Conservation (phyloP, 192 early-diverging fungal genomes). For the Rhizophlyctis rosea region DNA sequence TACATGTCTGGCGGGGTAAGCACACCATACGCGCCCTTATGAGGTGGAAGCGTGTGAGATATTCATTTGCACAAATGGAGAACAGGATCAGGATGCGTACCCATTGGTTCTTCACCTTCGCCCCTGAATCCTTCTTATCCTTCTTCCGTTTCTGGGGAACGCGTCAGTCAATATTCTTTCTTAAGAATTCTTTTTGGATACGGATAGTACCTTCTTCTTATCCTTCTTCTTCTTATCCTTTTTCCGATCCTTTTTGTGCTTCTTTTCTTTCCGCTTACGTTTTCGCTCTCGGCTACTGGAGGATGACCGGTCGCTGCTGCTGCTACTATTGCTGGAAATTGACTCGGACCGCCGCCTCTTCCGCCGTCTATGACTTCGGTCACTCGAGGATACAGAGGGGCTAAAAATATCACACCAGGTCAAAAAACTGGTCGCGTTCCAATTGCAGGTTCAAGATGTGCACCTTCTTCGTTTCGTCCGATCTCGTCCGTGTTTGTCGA, state of each 20-base stretch:
- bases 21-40: background rate
- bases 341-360: too few relatives aligned
- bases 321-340: slow-evolving; percentile 5
- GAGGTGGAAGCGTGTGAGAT: background rate
- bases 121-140: slow-evolving; percentile 14
- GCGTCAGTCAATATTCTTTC: slow-evolving; percentile 19
- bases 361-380: too few relatives aligned
- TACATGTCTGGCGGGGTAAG: slow-evolving; percentile 30
- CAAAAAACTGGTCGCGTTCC: too few relatives aligned
- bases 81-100: background rate
- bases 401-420: too few relatives aligned
- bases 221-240: slow-evolving; percentile 26
- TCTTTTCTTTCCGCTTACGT: slow-evolving; percentile 10
- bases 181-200: too few relatives aligned
- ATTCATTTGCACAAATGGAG: background rate
- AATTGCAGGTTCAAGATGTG: too few relatives aligned
- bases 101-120: background rate
- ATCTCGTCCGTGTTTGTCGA: too few relatives aligned
- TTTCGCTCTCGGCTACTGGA: background rate
- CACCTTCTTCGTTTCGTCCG: too few relatives aligned
- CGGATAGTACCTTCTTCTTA: slow-evolving; percentile 36
- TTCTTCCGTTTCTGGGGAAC: slow-evolving; percentile 30
- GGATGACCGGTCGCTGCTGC: background rate
- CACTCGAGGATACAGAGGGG: too few relatives aligned
- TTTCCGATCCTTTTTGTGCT: slow-evolving; percentile 22